Evolutionary conservation across 129 eudicot species (phyloP).

Genomic region (Mikania micrantha): DNA sequence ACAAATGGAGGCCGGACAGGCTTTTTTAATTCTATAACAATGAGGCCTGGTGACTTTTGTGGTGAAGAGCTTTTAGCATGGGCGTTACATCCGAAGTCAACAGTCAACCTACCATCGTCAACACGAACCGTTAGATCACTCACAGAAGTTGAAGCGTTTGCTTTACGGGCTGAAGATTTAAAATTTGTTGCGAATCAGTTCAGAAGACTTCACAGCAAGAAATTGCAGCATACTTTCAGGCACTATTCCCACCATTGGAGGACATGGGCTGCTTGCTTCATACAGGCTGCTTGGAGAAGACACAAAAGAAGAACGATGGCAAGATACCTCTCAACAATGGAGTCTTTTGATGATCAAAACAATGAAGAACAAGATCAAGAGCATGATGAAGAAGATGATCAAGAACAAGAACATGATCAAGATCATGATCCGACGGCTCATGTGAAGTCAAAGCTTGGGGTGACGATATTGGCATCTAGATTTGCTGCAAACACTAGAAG

Average conservation of each 20-base stretch:
- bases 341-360: slow-evolving; percentile 53
- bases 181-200: slow-evolving; percentile 93
- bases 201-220: slow-evolving; percentile 88
- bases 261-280: slow-evolving; percentile 97
- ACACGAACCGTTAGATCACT: slow-evolving; percentile 87
- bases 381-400: slow-evolving; percentile 32
- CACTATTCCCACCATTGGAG: slow-evolving; percentile 97
- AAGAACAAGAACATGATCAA: slow-evolving; percentile 23
- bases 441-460: slow-evolving; percentile 52
- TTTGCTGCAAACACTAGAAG: slow-evolving; percentile 89
- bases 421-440: slow-evolving; percentile 21
- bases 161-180: slow-evolving; percentile 86
- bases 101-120: slow-evolving; percentile 82
- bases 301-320: slow-evolving; percentile 66
- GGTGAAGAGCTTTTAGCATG: slow-evolving; percentile 96
- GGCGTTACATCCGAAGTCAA: slow-evolving; percentile 93
- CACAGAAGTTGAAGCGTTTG: slow-evolving; percentile 92
- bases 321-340: slow-evolving; percentile 50
- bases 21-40: slow-evolving; percentile 70
- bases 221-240: slow-evolving; percentile 92
- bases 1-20: slow-evolving; percentile 98
- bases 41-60: slow-evolving; percentile 89
- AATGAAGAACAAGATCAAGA: slow-evolving; percentile 23
- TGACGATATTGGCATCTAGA: slow-evolving; percentile 81
- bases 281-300: slow-evolving; percentile 97